A percentile compares a stretch with the other conserved stretches of the same genome.
These are phyloP conservation scores for Globisporangium radiosum DNA, from an alignment of 352 stramenopile genomes.

Conservation along the genomic window DNA sequence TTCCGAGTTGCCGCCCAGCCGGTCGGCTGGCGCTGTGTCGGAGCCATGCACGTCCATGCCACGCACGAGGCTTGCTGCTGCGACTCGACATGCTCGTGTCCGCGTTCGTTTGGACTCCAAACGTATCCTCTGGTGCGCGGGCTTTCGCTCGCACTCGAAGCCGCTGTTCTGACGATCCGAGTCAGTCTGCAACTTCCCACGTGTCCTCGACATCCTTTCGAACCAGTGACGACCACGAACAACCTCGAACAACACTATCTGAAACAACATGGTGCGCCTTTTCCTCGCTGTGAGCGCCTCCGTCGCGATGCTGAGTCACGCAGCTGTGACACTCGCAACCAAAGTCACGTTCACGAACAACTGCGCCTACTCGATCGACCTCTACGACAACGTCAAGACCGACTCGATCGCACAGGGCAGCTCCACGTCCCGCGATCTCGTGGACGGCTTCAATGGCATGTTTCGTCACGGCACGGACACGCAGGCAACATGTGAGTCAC, in stretches of 20 bases:
- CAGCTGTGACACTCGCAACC: constrained; percentile 22
- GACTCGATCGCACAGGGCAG: constrained; percentile 29
- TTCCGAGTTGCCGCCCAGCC: too few species aligned
- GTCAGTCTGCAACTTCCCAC: constrained; percentile 10
- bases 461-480: constrained; percentile 41
- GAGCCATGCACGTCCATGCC: too few species aligned
- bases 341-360: constrained; percentile 50
- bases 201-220: constrained; percentile 2
- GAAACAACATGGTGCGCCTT: constrained; percentile 29
- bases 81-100: too few species aligned
- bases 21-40: too few species aligned
- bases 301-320: constrained; percentile 21
- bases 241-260: neutral
- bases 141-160: too few species aligned
- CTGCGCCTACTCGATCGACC: constrained; percentile 33
- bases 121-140: neutral
- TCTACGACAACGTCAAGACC: constrained; percentile 51
- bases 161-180: neutral
- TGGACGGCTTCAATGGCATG: constrained; percentile 45
- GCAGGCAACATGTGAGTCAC: constrained; percentile 30
- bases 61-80: too few species aligned
- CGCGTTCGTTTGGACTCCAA: neutral
- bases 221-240: neutral
- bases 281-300: constrained; percentile 32
- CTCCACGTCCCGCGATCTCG: constrained; percentile 28